A percentile compares a stretch with the other conserved stretches of the same genome.
Conservation (phyloP, 1,139 yeast genomes). For the Kodamaea plutei region DNA sequence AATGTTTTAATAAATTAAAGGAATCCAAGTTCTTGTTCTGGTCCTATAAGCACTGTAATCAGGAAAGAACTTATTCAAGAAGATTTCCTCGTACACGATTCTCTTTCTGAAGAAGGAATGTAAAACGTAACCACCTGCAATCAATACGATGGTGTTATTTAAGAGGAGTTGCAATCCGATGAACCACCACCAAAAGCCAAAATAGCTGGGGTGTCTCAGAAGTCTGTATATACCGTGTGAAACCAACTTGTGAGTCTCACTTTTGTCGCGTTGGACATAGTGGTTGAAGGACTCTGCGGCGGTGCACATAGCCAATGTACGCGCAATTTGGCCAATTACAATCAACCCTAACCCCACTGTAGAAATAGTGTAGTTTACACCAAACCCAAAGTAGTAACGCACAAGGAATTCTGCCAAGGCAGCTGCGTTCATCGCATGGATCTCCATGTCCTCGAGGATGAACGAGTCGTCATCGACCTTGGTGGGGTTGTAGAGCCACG, state of each 20-base stretch:
- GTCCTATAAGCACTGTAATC: constrained; percentile 53
- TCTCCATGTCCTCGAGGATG: constrained; percentile 66
- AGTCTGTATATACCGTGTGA: constrained; percentile 66
- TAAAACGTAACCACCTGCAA: constrained; percentile 44
- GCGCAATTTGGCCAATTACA: constrained; percentile 57
- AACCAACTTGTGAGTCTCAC: constrained; percentile 57
- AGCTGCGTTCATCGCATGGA: constrained; percentile 56
- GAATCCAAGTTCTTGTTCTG: constrained; percentile 57
- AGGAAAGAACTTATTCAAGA: constrained; percentile 59
- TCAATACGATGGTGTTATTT: constrained; percentile 48
- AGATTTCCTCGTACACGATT: constrained; percentile 66
- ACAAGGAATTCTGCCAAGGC: constrained; percentile 23
- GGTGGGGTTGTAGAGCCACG: constrained; percentile 66
- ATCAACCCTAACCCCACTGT: constrained; percentile 45
- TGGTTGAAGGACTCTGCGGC: constrained; percentile 91
- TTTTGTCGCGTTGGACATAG: constrained; percentile 53
- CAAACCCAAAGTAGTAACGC: constrained; percentile 8
- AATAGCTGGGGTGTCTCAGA: constrained; percentile 84
- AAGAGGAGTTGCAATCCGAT: constrained; percentile 74
- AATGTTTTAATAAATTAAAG: constrained; percentile 41
- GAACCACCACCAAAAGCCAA: constrained; percentile 94
- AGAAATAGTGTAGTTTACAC: constrained; percentile 1
- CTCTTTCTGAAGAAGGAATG: constrained; percentile 67
- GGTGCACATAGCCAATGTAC: constrained; percentile 80
- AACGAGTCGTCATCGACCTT: constrained; percentile 74